Percentiles rank a stretch among this genome's conserved stretches.
Evolutionary conservation across 1,139 yeast species (phyloP).

Genomic region (Meyerozyma athensensis): DNA sequence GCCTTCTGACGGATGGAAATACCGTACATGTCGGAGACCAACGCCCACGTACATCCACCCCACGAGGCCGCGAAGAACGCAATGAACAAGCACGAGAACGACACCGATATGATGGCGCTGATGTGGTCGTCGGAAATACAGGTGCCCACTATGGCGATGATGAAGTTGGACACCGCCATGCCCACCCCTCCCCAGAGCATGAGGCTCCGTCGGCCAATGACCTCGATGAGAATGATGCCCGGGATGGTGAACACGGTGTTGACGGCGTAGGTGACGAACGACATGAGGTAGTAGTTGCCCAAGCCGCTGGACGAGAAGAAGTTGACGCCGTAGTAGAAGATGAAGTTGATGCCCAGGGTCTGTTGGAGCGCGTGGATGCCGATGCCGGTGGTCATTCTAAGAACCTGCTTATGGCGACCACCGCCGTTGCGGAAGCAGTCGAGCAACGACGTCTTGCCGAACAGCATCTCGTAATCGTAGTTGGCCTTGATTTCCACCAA

Average conservation of each 20-base stretch:
- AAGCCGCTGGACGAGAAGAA: constrained; percentile 64
- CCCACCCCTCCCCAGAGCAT: constrained; percentile 59
- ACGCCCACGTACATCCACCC: constrained; percentile 82
- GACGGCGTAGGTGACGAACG: constrained; percentile 67
- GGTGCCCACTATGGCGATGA: constrained; percentile 65
- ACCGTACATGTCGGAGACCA: constrained; percentile 76
- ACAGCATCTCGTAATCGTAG: constrained; percentile 67
- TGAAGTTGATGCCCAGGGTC: constrained; percentile 73
- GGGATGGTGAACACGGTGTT: constrained; percentile 68
- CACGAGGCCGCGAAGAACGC: constrained; percentile 82
- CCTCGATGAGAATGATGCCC: constrained; percentile 64
- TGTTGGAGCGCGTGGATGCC: constrained; percentile 69
- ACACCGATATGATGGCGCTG: constrained; percentile 27
- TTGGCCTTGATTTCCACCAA: constrained; percentile 74
- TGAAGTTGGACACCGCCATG: constrained; percentile 57
- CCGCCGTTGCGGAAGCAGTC: constrained; percentile 68
- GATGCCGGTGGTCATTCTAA: constrained; percentile 65
- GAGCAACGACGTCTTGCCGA: constrained; percentile 47
- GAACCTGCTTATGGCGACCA: constrained; percentile 59
- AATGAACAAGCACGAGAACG: constrained; percentile 59
- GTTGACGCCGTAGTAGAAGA: constrained; percentile 74
- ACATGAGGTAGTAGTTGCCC: constrained; percentile 55
- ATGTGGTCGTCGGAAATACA: constrained; percentile 38
- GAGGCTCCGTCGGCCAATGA: constrained; percentile 60
- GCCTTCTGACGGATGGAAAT: constrained; percentile 76